Base-by-base conservation (phyloP, 2,329 filamentous ascomycete genomes). In the Fusarium redolens region DNA sequence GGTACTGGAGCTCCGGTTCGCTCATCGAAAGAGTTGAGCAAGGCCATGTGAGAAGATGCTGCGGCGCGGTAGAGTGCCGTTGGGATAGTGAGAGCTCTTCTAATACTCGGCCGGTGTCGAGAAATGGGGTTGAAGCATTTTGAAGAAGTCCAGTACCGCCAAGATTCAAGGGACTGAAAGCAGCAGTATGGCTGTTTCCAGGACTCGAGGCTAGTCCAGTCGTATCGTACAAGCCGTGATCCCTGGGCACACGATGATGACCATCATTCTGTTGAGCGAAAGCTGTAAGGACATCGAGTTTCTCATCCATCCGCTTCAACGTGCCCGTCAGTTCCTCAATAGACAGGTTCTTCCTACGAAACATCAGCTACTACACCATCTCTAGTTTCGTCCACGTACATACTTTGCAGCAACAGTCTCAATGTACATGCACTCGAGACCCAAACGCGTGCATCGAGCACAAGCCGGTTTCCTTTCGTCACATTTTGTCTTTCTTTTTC, bases 401-500 rank as follows among this genome's bases (percentile, higher is more conserved):
- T 38, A 69, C 71, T 72, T 72, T 2, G 65, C 50, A 0, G 41
- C 66, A 11, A 72, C 33, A 5, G 65, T 69, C 54, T 74, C 70
- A 2, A 69, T 56, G 18, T 73, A 73, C 8, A 61, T 59, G n/a
- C 72, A 74, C 9, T 52, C 37, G 9, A 71, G 25, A 2, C 47
- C 47, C 4, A 71, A 62, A 2, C 70, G 64, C 4, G 38, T 9
- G 40, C 71, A 72, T 35, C 68, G 68, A 18, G 61, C 60, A 41
- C 72, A 73, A 8, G 51, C 20, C 4, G 71, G 71, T 38, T 69
- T 74, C 7, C 15, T 43, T 35, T 73, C 65, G 18, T 74, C 65
- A 28, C 65, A 73, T 73, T 67, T 72, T 1, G 71, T 73, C 25
- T 74, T 73, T 20, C 70, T 41, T 15, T 69, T 64, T 9, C 68